These are phyloP conservation scores for Durio zibethinus DNA, from an alignment of 345 rosid genomes.

Conservation along the genomic window DNA sequence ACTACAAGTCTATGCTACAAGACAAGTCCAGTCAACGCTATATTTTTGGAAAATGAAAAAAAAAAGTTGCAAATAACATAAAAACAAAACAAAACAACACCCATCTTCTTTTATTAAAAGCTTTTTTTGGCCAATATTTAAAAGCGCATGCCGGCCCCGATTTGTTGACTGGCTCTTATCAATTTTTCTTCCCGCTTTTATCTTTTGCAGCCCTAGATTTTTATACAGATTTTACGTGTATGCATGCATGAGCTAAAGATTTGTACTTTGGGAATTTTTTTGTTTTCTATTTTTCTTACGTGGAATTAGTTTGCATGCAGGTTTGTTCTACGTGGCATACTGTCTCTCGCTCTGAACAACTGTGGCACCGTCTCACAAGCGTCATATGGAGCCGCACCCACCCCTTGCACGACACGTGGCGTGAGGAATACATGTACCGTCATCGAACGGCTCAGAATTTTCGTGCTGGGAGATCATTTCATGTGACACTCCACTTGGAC, in stretches of 20 bases:
- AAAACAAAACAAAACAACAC: background rate
- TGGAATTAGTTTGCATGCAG: constrained; percentile 28
- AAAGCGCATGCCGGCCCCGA: no score
- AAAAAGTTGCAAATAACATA: background rate
- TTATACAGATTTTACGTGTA: background rate
- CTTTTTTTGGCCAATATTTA: no score
- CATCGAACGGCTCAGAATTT: constrained; percentile 70
- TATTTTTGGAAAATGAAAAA: background rate
- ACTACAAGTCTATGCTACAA: constrained; percentile 13
- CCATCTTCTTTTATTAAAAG: background rate
- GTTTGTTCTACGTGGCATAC: constrained; percentile 92
- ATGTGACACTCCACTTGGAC: constrained; percentile 51
- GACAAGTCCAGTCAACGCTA: constrained; percentile 19
- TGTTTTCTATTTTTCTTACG: background rate
- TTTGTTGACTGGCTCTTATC: background rate
- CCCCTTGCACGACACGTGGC: constrained; percentile 57
- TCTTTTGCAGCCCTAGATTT: background rate
- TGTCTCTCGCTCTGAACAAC: constrained; percentile 63
- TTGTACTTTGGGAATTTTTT: background rate
- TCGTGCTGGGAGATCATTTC: constrained; percentile 33
- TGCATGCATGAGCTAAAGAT: constrained; percentile 9
- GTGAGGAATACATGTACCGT: constrained; percentile 54
- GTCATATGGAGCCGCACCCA: constrained; percentile 56
- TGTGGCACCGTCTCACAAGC: constrained; percentile 61
- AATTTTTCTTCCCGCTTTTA: background rate